Base-by-base conservation (phyloP, 2,329 filamentous ascomycete genomes). In the Fonsecaea pugnacius region DNA sequence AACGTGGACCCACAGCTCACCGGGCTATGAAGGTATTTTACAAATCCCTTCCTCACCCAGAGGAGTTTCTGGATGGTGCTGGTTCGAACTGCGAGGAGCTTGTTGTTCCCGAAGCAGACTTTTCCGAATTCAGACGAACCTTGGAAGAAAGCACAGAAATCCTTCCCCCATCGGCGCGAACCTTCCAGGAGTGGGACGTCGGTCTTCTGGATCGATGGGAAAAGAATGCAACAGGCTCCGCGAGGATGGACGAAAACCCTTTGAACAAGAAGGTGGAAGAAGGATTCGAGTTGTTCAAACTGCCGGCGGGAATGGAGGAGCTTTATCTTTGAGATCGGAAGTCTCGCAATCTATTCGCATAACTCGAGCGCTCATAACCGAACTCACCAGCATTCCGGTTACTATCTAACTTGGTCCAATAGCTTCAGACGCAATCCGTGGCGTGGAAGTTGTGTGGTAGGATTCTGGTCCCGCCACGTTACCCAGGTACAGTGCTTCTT, bases 1-100 rank as follows among this genome's bases (percentile, higher is more conserved):
- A 58, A 48, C 63, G 67, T 16, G 66, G 64, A 4, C 68, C 65
- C 8, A 75, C 79, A 50, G 70, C 74, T 2, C 75, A 76, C 54
- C 79, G 83, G n/a, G 84, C 83, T 1, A 79, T 85, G 76, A 88
- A 87, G 69, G 75, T 87, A 21, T 81, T 88, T 63, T 87, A 82
- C 71, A 78, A 83, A 67, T 56, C 69, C 2, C 62, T 75, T 2
- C 52, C 63, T 1, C 70, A 80, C 61, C 73, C 74, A 5, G 74
- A 75, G 24, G 69, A 66, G 21, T 67, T 77, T n/a, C 72, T 80
- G 9, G 71, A 77, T 52, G 75, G 74, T 0, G 74, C 76, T 40
- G 65, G 74, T 6, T 70, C 75, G 0, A 75, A 76, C 46, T 70
- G 84, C 14, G 84, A 85, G 69, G 83, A 85, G 55, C 74, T 86